Conservation (phyloP, 1,284 basidiomycete genomes). For the Abortiporus biennis region DNA sequence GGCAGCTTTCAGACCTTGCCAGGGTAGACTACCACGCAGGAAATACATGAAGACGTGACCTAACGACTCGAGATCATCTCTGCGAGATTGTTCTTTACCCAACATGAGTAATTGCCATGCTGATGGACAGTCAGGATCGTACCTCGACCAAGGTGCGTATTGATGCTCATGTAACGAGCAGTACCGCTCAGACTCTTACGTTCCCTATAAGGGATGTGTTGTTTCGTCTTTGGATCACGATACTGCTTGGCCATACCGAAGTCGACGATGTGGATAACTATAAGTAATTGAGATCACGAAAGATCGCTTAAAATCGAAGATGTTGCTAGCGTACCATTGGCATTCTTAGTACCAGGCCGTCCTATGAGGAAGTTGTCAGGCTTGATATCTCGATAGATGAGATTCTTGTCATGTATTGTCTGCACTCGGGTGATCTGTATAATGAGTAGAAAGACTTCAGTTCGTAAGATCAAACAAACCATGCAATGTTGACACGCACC, state of each 20-base stretch:
- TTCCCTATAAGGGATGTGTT: slow-evolving; percentile 99
- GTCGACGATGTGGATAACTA: no score
- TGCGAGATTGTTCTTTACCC: slow-evolving; percentile 92
- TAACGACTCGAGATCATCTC: slow-evolving; percentile 94
- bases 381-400: slow-evolving; percentile 99
- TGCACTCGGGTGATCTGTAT: slow-evolving; percentile 98
- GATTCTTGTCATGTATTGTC: no score
- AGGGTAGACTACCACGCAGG: slow-evolving; percentile 91
- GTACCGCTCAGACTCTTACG: slow-evolving; percentile 99
- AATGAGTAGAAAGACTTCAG: slow-evolving; percentile 41
- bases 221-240: slow-evolving; percentile 98
- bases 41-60: slow-evolving; percentile 99
- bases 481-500: slow-evolving; percentile 61
- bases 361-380: slow-evolving; percentile 99
- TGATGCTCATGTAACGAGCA: slow-evolving; percentile 98
- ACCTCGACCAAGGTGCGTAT: slow-evolving; percentile 98
- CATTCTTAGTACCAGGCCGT: slow-evolving; percentile 97
- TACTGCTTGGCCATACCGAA: slow-evolving; percentile 99
- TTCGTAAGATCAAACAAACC: no score
- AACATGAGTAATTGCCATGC: no score
- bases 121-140: no score
- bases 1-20: slow-evolving; percentile 97
- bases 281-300: no score
- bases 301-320: no score
- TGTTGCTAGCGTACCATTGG: slow-evolving; percentile 99